These are phyloP conservation scores for Candida anutae DNA, from an alignment of 1,139 yeast species.

Conservation along the genomic window DNA sequence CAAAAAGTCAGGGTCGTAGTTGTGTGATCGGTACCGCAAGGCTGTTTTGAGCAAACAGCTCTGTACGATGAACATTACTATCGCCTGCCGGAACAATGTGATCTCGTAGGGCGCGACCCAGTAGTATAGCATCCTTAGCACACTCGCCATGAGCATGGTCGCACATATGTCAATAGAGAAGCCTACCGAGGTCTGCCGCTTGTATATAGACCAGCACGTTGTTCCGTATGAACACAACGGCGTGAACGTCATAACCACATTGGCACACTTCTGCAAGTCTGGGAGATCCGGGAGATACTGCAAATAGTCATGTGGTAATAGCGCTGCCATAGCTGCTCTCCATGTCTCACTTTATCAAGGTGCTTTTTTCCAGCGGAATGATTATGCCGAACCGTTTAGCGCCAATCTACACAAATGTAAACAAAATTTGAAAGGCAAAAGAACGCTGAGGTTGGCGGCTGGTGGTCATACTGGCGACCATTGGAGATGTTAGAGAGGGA, in stretches of 20 bases:
- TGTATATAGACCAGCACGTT: constrained; percentile 62
- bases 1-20: constrained; percentile 34
- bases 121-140: constrained; percentile 68
- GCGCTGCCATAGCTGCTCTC: constrained; percentile 1
- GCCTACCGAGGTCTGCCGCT: constrained; percentile 61
- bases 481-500: too few species aligned
- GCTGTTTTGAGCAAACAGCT: constrained; percentile 54
- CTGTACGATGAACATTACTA: constrained; percentile 75
- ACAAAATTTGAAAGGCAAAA: too few species aligned
- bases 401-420: too few species aligned
- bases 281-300: constrained; percentile 35
- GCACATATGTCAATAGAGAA: constrained; percentile 86
- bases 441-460: too few species aligned
- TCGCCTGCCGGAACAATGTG: constrained; percentile 65
- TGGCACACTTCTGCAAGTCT: constrained; percentile 33
- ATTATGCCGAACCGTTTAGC: too few species aligned
- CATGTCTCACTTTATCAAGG: too few species aligned
- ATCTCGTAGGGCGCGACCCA: constrained; percentile 73
- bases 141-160: constrained; percentile 76
- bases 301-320: constrained; percentile 17
- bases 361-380: too few species aligned
- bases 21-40: constrained; percentile 47
- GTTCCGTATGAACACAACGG: constrained; percentile 85
- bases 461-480: too few species aligned
- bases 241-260: constrained; percentile 53